Evolutionary conservation across 148 eudicot species (phyloP).

Genomic region (Polygonum maritimum): DNA sequence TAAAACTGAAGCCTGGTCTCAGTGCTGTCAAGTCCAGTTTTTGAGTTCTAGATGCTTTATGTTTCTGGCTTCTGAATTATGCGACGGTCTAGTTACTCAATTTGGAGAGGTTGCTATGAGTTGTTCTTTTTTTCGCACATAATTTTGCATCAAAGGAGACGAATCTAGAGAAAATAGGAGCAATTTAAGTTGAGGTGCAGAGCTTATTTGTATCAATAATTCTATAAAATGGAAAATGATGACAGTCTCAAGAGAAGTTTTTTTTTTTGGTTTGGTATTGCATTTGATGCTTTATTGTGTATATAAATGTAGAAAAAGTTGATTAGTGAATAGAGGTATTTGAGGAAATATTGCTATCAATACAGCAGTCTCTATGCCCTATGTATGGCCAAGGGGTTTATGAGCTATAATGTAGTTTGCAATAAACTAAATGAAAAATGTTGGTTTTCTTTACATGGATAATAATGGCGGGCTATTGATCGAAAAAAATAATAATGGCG

Average conservation of each 20-base stretch:
- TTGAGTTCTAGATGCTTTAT: background rate
- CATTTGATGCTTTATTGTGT: background rate
- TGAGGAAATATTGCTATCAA: background rate
- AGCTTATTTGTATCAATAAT: too few species aligned
- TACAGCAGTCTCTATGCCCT: background rate
- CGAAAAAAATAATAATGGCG: background rate
- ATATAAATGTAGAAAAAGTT: background rate
- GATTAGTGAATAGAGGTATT: background rate
- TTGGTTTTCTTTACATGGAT: background rate
- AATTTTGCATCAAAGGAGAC: too few species aligned
- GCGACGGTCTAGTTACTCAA: background rate
- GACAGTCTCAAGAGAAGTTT: background rate
- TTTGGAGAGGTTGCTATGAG: background rate
- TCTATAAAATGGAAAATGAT: background rate
- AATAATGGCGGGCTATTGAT: background rate
- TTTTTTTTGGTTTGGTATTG: background rate
- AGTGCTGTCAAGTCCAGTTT: conserved; percentile 24
- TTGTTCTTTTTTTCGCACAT: background rate
- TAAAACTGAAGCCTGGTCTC: conserved; percentile 32
- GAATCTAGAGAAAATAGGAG: too few species aligned
- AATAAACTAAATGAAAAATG: background rate
- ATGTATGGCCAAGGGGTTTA: background rate
- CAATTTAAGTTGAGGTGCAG: too few species aligned
- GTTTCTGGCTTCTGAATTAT: background rate
- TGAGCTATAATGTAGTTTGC: background rate